Base-by-base conservation (phyloP, 2,329 filamentous ascomycete genomes). In the Passalora sequoiae region DNA sequence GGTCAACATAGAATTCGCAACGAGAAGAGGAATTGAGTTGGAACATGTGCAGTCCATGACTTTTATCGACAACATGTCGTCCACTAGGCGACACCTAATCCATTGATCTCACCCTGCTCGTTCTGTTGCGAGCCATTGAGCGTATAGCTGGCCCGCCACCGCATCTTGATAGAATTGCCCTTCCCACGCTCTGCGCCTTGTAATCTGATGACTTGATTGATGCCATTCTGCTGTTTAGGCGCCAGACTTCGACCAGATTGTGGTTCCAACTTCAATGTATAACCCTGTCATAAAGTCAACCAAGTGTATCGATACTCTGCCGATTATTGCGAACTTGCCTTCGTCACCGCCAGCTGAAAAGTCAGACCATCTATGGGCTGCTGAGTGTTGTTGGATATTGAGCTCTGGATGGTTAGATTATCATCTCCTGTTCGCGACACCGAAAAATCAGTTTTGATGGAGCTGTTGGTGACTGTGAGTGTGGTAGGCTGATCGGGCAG, bases 311-410 rank as follows among this genome's bases (percentile, higher is more conserved):
- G 41, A 25, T 36, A 40, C 9, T 17, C 6, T 10, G 15, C 6
- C 4, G 20, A 7, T 4, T n/a, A n/a, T 7, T 8, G 15, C 25
- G 1, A 15, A 19, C 47, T 15, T 70, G 94, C 89, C 78, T 91
- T 97, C 47, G 91, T 92, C 21, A 96, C 91, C 3, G 92, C 92
- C 28, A 94, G 75, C 65, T 95, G 87, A 60, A 96, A 94, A 46
- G 91, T 89, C 21, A 98, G 71, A 51, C 94, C 85, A 3, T 77
- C 76, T 16, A 98, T 76, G 0, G 80, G 76, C 57, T 85, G 76
- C 2, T 76, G 67, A 1, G 82, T 84, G 47, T 78, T 84, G 63
- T 94, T 98, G 13, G 87, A 89, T 63, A 96, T 94, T n/a, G 77
- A 74, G 50, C 89, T 86, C 3, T 80, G 69, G 35, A 97, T 77